Base-by-base conservation (phyloP, 805 yeast species). In the Metschnikowia kunwiensis region DNA sequence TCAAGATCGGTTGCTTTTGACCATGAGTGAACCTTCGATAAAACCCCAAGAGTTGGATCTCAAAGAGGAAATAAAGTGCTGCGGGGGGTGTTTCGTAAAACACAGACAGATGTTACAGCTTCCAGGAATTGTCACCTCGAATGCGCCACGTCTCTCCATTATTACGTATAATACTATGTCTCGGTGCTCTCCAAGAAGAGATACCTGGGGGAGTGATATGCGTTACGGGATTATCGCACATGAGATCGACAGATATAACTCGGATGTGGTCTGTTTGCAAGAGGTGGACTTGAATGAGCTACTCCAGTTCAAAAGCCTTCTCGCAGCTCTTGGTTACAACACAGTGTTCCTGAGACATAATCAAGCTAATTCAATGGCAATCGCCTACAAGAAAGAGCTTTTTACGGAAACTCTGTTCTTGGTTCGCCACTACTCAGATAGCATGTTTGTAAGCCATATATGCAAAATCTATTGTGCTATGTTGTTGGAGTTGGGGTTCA, bases 161-260 rank as follows among this genome's bases (percentile, higher is more conserved):
- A 35, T 35, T 34, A 35, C 39, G 2, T 35, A 35, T 21, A 35
- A 30, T 12, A 23, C 25, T 19, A 14, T 93, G 18, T 96, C 96
- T 9, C n/a, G 7, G 4, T 21, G 26, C n/a, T 23, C 19, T 8
- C 9, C 10, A 12, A 10, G 20, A 6, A 29, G 26, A n/a, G 29
- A 14, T 16, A 5, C 7, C 4, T 3, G 5, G 8, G 12, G 11
- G 8, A 14, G 20, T n/a, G 27, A 18, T 9, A 4, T n/a, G 5
- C 29, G 39, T 5, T 24, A 17, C 13, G 15, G 7, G 2, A 11
- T 36, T 16, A 34, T 36, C 14, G 15, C 19, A 3, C 27, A 27
- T 14, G 40, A 36, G 13, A 27, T 36, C 1, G 23, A 13, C 11
- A 30, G 24, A 13, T 36, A 36, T 13, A 36, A 26, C 19, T 15